Base-by-base conservation (phyloP, 164 flowering plant species). In the Houttuynia cordata region DNA sequence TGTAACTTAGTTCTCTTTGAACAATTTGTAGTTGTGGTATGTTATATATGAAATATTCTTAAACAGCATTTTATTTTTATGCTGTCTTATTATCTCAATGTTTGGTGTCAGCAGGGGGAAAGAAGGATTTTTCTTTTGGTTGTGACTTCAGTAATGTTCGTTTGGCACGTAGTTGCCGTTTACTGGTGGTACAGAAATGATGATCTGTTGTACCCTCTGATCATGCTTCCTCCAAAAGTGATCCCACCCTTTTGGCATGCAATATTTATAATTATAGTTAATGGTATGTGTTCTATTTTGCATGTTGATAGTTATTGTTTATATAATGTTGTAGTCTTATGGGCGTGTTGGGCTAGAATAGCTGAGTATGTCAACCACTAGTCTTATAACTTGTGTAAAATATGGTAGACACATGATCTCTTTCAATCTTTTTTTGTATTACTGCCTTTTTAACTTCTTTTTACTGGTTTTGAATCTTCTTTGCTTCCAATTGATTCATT, bases 191-290 rank as follows among this genome's bases (percentile, higher is more conserved):
- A 79, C 69, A 71, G 79, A 60, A 84, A 84, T 67, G 96, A 86
- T 74, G 91, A 94, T 74, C 86, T 94, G 62, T 62, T 85, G 49
- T 79, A 83, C 64, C 96, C 96, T 42, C 74, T 94, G 70, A 63
- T 86, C 64, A 85, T 94, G 97, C 81, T 85, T 64, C 99, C 97
- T 65, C 97, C 97, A 53, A 94, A 85, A 73, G 74, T 77, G 37
- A 88, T 91, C 63, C 99, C 97, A 58, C 99, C 96, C 24, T 94
- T 91, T 57, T 91, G 96, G 99, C 95, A 91, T 73, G 96, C 97
- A 19, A 76, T 94, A 62, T 94, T 94, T 67, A 87, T 88, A 68
- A 94, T 91, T 69, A 74, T 88, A 87, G 96, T 88, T 64, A 94
- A 94, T 67, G 99, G 97, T 94, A 64, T 57, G 20, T 52, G 55